These are phyloP conservation scores for Melocanna baccifera DNA, from an alignment of 176 grass and related monocot species.

Conservation along the genomic window DNA sequence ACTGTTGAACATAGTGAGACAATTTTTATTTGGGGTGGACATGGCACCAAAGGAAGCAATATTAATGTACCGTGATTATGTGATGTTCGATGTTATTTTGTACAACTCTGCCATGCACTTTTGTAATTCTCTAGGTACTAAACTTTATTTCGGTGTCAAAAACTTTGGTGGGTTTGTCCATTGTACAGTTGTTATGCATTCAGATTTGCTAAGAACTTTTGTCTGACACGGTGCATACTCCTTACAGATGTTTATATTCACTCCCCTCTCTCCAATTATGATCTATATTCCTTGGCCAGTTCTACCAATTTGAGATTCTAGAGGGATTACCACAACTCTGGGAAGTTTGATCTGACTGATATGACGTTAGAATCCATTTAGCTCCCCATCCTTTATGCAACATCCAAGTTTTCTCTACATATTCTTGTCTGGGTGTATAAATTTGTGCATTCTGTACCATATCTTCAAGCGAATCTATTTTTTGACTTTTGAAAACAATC, in stretches of 20 bases:
- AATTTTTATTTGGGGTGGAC: background rate
- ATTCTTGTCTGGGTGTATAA: no score
- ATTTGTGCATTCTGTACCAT: no score
- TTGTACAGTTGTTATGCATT: background rate
- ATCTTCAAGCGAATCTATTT: no score
- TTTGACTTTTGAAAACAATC: no score
- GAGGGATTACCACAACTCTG: slow-evolving; percentile 49
- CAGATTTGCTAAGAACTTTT: background rate
- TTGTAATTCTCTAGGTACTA: background rate
- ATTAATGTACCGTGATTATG: background rate
- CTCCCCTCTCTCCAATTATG: slow-evolving; percentile 38
- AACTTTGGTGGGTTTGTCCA: background rate
- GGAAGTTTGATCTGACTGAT: slow-evolving; percentile 89
- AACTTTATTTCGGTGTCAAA: background rate
- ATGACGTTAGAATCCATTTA: slow-evolving; percentile 74
- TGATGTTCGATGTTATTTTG: background rate
- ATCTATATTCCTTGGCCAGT: slow-evolving; percentile 30
- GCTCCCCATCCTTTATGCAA: no score
- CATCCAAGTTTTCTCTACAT: no score
- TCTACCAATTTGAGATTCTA: slow-evolving; percentile 28
- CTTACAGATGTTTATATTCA: slow-evolving; percentile 40
- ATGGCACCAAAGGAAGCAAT: background rate
- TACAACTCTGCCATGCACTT: background rate
- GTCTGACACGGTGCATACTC: slow-evolving; percentile 9
- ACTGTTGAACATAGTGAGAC: background rate